These are phyloP conservation scores for Elsinoe fawcettii DNA, from an alignment of 2,329 filamentous ascomycete species.

Conservation along the genomic window DNA sequence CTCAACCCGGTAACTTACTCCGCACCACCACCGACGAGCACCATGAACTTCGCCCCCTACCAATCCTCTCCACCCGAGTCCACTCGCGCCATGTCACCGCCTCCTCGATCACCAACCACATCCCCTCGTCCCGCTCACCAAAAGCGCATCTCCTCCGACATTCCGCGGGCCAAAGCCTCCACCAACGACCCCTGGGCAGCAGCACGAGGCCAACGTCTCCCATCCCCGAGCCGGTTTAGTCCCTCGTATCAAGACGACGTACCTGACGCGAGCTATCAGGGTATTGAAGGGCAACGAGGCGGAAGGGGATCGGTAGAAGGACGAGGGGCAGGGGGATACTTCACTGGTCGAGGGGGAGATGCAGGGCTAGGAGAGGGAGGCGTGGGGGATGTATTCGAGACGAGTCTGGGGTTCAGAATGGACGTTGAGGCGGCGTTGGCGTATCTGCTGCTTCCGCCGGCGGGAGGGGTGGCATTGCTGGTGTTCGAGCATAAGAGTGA, in stretches of 20 bases:
- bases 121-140: slow-evolving; percentile 33
- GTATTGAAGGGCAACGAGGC: slow-evolving; percentile 21
- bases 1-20: not conserved
- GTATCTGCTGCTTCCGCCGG: slow-evolving; percentile 75
- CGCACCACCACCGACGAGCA: slow-evolving; percentile 22
- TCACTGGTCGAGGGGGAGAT: slow-evolving; percentile 29
- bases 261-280: slow-evolving; percentile 22
- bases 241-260: slow-evolving; percentile 26
- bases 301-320: slow-evolving; percentile 7
- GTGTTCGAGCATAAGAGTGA: slow-evolving; percentile 91
- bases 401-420: slow-evolving; percentile 74
- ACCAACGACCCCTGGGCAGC: slow-evolving; percentile 34
- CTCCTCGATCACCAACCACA: slow-evolving; percentile 50
- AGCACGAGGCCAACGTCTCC: slow-evolving; percentile 35
- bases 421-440: slow-evolving; percentile 88
- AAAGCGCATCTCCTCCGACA: slow-evolving; percentile 19
- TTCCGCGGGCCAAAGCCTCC: slow-evolving; percentile 22
- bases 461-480: slow-evolving; percentile 75
- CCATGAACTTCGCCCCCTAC: slow-evolving; percentile 94
- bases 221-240: slow-evolving; percentile 27
- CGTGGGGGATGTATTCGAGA: slow-evolving; percentile 74
- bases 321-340: slow-evolving; percentile 23
- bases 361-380: slow-evolving; percentile 49
- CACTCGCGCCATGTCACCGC: slow-evolving; percentile 70
- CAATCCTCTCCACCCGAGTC: slow-evolving; percentile 86